Evolutionary conservation across 345 rosid species (phyloP), one percentile per base, ranked within the genome.

Genomic region (Populus tremula): DNA sequence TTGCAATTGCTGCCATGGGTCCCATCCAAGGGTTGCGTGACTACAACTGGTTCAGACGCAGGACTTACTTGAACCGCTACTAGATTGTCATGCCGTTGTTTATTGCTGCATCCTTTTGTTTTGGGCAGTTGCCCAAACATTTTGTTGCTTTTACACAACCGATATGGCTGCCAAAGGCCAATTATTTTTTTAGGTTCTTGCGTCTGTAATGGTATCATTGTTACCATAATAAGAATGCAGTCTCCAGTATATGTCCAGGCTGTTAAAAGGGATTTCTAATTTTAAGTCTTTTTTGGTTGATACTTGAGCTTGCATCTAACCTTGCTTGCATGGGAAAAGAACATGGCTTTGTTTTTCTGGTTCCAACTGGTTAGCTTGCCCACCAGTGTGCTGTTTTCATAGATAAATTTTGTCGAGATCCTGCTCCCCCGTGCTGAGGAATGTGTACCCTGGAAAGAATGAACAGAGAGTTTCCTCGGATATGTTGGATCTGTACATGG

Each of bases 11-110:
- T 31, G 97, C 97, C 18, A 90, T 92, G 90, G 99, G 99, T 5
- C 98, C 99, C 21, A 85, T 96, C 87, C 97, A 90, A 78, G 88
- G 87, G 20, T 82, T 96, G 82, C 98, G 92, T 0, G 97, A 96
- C 82, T 96, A 96, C 90, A 94, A 91, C 88, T 92, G 96, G 92
- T 96, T 96, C 94, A 89, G 98, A 87, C 98, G 99, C 87, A 88
- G 98, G 78, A 94, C 99, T 75, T 96, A 92, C 94, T 87, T 91
- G 94, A 90, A 89, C 92, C 89, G 99, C 36, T 92, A 96, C 89
- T 96, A 88, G 80, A 79, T 23, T 78, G 4, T 33, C 39, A 47
- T 20, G 29, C 63, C 59, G 43, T 53, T 54, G 38, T 74, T 70
- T 25, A 20, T 70, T 68, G 5, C 67, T 18, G 76, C 74, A 43